Evolutionary conservation across 306 rosid genomes (phyloP), one percentile per base, ranked within the genome.

Genomic region (Geum urbanum): DNA sequence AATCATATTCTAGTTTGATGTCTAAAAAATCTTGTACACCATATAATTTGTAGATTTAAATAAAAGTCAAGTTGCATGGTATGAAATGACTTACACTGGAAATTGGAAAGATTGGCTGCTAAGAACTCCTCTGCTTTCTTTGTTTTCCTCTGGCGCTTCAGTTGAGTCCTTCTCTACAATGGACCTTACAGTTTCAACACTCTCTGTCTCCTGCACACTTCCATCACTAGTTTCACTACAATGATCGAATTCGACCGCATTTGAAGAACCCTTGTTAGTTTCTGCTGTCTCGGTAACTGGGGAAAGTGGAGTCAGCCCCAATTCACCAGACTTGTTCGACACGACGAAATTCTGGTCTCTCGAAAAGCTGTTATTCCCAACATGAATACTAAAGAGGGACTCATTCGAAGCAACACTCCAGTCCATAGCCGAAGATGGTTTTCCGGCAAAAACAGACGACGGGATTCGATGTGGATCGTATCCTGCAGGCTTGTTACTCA

Each of bases 351-450:
- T 14, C 64, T 74, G 77, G 2, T 86, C 91, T 74, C 72, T 83
- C 27, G 92, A 80, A 81, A 90, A 87, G 77, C 89, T 84, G 63
- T 5, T 72, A 62, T 84, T 86, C 56, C 91, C 96, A 0, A 80
- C 54, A 40, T 86, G 91, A 39, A 90, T 12, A 69, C 96, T 90
- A 55, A 87, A 87, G 9, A 90, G 63, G 47, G 95, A 90, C 58
- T 90, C 96, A 71, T 90, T 86, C 45, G 96, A 87, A 44, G 88
- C 78, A 7, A 70, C 58, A 69, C 91, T 87, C 96, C 96, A 90
- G 61, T 83, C 90, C 81, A 51, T 35, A 35, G 86, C 83, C 8
- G 76, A 80, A 32, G 83, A 7, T 5, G 92, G 75, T 60, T 47
- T 79, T 16, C 57, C 57, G 11, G 75, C 22, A 66, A 90, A 90